Evolutionary conservation across 345 rosid species (phyloP).

Genomic region (Arabidopsis thaliana): DNA sequence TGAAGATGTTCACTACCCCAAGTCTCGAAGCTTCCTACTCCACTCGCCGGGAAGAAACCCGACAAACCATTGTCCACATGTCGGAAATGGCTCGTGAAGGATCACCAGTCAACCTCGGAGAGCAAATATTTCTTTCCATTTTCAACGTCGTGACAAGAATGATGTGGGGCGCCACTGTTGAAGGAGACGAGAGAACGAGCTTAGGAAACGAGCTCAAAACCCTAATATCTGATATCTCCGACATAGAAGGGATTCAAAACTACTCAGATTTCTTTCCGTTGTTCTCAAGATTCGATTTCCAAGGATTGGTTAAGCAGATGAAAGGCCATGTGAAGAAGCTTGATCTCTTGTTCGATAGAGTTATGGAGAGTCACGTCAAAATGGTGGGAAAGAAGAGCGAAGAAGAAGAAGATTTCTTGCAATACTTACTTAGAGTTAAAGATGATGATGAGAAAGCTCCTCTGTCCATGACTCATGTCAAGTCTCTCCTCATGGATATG

Average conservation of each 20-base stretch:
- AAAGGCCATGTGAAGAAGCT: slow-evolving; percentile 40
- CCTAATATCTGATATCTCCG: slow-evolving; percentile 40
- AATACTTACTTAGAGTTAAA: slow-evolving; percentile 51
- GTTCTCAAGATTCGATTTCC: slow-evolving; percentile 59
- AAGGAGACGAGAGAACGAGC: slow-evolving; percentile 46
- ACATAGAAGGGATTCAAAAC: slow-evolving; percentile 52
- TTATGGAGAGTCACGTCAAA: slow-evolving; percentile 37
- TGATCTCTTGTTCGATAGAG: slow-evolving; percentile 38
- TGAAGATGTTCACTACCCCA: slow-evolving; percentile 48
- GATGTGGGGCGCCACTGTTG: slow-evolving; percentile 59
- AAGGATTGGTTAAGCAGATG: slow-evolving; percentile 51
- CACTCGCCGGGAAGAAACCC: slow-evolving; percentile 47
- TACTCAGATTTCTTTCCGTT: slow-evolving; percentile 59
- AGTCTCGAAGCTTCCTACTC: slow-evolving; percentile 48
- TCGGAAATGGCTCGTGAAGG: slow-evolving; percentile 49
- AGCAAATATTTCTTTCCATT: slow-evolving; percentile 44
- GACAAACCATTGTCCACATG: slow-evolving; percentile 43
- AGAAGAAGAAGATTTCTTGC: slow-evolving; percentile 53
- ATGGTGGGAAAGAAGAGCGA: slow-evolving; percentile 34
- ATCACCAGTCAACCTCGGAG: slow-evolving; percentile 37
- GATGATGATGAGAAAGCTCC: slow-evolving; percentile 46
- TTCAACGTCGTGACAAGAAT: slow-evolving; percentile 54
- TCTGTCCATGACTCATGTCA: slow-evolving; percentile 48
- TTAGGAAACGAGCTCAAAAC: slow-evolving; percentile 48
- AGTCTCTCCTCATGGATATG: slow-evolving; percentile 45